These are phyloP conservation scores for Epicoccum nigrum DNA, from an alignment of 2,329 filamentous ascomycete genomes.

Conservation along the genomic window DNA sequence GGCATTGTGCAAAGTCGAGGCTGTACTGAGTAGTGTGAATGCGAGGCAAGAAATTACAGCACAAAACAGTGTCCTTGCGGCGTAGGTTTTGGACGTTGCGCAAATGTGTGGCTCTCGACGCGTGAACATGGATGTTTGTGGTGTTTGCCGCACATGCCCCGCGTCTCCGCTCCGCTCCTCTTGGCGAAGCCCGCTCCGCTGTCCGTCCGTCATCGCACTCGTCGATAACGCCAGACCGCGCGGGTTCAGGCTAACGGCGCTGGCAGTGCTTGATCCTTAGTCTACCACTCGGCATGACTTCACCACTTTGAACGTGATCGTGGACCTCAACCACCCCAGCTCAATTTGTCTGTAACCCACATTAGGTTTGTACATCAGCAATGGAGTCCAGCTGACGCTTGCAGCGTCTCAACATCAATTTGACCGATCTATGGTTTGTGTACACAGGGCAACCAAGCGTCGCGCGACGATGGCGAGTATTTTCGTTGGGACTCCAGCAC, in stretches of 20 bases:
- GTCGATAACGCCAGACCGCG: too few species aligned
- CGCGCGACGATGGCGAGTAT: background rate
- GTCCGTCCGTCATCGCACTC: too few species aligned
- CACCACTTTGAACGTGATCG: background rate
- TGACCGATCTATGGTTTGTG: background rate
- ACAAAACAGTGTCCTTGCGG: background rate
- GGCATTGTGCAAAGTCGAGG: conserved; percentile 3
- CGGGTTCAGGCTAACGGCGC: background rate
- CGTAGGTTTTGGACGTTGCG: background rate
- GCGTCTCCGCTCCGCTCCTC: conserved; percentile 10
- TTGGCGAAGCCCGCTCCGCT: conserved; percentile 5
- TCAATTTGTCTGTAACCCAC: background rate
- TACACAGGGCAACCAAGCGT: background rate
- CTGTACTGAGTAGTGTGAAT: background rate
- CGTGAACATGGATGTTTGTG: conserved; percentile 11
- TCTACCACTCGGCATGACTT: conserved; percentile 1
- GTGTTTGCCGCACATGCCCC: conserved; percentile 16
- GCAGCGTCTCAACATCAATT: background rate
- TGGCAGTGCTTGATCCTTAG: background rate
- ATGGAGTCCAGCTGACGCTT: background rate
- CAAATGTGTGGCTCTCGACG: conserved; percentile 3
- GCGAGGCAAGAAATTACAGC: background rate
- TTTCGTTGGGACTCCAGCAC: background rate
- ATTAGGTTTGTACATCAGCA: background rate
- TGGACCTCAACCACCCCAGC: too few species aligned